Percentiles rank a stretch among this genome's conserved stretches.
phyloP scores from a whole-genome alignment of 2,329 filamentous ascomycete genomes.

The Tolypocladium nubicola region DNA sequence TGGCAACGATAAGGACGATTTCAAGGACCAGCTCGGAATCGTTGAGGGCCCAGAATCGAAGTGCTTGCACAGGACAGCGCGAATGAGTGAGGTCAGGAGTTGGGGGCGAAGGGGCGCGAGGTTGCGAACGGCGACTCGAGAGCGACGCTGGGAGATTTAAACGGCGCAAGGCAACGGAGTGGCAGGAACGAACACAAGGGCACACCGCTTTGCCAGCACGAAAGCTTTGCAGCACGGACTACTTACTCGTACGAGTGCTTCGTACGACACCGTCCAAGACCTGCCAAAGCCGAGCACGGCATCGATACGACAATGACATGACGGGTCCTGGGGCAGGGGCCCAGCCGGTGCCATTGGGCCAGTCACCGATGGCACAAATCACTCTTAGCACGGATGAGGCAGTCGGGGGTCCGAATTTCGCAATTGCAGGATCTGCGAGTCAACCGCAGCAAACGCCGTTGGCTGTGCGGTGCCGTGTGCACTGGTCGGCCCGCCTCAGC shows the following conservation, averaged over 20 bases:
- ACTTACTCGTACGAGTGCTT: background rate
- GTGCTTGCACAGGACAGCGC: background rate
- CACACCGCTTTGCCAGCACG: background rate
- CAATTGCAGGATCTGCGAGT: slow-evolving; percentile 6
- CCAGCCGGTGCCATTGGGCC: slow-evolving; percentile 2
- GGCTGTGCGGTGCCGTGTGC: slow-evolving; percentile 1
- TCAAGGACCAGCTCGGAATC: background rate
- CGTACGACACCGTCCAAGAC: background rate
- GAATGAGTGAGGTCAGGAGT: background rate
- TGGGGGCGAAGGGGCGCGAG: background rate
- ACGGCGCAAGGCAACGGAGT: background rate
- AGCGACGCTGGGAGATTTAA: background rate
- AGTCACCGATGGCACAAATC: slow-evolving; percentile 1
- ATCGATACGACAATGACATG: slow-evolving; percentile 1
- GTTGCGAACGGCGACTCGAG: background rate
- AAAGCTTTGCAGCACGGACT: background rate
- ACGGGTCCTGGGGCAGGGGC: background rate
- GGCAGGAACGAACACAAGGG: background rate
- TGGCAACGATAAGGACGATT: background rate
- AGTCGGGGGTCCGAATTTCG: slow-evolving; percentile 8
- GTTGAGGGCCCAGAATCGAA: background rate
- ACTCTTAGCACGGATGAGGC: slow-evolving; percentile 4
- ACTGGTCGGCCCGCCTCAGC: slow-evolving; percentile 1
- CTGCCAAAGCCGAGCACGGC: background rate
- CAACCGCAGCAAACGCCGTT: slow-evolving; percentile 1